Percentiles rank a stretch among this genome's conserved stretches.
These are phyloP conservation scores for Heliosperma pusillum DNA, from an alignment of 148 eudicot genomes.

Conservation along the genomic window DNA sequence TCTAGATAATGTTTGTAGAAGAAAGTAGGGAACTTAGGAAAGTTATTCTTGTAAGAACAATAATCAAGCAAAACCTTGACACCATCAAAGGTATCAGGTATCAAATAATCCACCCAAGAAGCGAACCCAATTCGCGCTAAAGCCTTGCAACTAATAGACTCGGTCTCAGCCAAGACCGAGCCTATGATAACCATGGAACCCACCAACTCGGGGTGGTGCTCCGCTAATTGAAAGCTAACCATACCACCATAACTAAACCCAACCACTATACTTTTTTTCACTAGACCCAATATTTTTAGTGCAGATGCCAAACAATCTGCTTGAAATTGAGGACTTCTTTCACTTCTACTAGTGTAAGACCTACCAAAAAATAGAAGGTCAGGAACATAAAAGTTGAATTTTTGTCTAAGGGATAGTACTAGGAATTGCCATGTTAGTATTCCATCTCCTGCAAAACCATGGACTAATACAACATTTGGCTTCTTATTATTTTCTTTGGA, in stretches of 20 bases:
- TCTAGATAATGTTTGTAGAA: conserved; percentile 31
- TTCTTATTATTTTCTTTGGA: conserved; percentile 3
- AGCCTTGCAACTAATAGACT: conserved; percentile 24
- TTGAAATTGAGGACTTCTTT: conserved; percentile 37
- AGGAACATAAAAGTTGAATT: conserved; percentile 43
- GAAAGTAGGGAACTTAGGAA: conserved; percentile 34
- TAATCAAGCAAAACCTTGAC: conserved; percentile 26
- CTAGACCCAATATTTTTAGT: conserved; percentile 39
- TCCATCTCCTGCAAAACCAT: conserved; percentile 44
- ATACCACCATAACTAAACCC: conserved; percentile 66
- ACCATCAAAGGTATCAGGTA: conserved; percentile 42
- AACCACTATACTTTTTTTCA: conserved; percentile 43
- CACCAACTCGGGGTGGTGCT: conserved; percentile 43
- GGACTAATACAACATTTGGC: conserved; percentile 38
- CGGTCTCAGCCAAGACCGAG: conserved; percentile 28
- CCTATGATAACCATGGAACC: conserved; percentile 42
- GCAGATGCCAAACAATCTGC: conserved; percentile 48
- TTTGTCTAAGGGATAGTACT: conserved; percentile 26
- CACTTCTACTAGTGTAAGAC: conserved; percentile 25
- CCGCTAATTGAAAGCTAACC: conserved; percentile 52
- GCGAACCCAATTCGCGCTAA: conserved; percentile 26
- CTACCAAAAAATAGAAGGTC: conserved; percentile 52
- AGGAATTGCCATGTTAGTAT: conserved; percentile 44
- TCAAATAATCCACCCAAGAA: conserved; percentile 35
- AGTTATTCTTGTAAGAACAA: conserved; percentile 25